Evolutionary conservation across 2,329 filamentous ascomycete species (phyloP), one percentile per base, ranked within the genome.

Genomic region (Alternaria sp.): DNA sequence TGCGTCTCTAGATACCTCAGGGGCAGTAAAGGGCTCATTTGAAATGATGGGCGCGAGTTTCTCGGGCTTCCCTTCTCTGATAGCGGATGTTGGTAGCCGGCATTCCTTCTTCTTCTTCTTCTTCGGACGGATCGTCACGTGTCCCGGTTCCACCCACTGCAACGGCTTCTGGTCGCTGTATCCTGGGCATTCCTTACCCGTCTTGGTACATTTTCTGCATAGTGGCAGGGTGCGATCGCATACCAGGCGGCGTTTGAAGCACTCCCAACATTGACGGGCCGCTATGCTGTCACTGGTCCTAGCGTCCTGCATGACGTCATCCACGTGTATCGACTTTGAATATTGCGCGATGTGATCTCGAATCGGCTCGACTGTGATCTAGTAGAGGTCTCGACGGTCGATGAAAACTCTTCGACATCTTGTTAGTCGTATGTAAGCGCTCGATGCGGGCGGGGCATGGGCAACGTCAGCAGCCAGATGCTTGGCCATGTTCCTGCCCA

Each of bases 181-280:
- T 2, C 73, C 72, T 1, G 72, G 69, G 36, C 72, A 76, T 7
- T 68, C 61, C 19, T 57, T 70, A 8, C 72, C 70, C n/a, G 63
- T 58, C 43, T 67, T 71, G 12, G 54, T 28, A 59, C 72, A 76
- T 36, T 74, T 74, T 32, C 67, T 70, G 59, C 73, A 74, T 21
- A 56, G 63, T 4, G 73, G 73, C 2, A 69, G 45, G 26, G 64
- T 67, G 10, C 65, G 70, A 61, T 76, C 73, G 51, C 73, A 76
- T 1, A 74, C 72, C n/a, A 76, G 54, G 5, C 73, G 67, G 12
- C 72, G 69, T 46, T 67, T 69, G 40, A 72, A 56, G 50, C 73
- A 76, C 47, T 70, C 71, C 73, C 72, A 76, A 57, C 73, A 76
- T 61, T 74, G 72, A 10, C 68, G 66, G 13, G 55, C 66, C 46